phyloP scores from a whole-genome alignment of 371 early-diverging fungal genomes.

The Smittium culicis region DNA sequence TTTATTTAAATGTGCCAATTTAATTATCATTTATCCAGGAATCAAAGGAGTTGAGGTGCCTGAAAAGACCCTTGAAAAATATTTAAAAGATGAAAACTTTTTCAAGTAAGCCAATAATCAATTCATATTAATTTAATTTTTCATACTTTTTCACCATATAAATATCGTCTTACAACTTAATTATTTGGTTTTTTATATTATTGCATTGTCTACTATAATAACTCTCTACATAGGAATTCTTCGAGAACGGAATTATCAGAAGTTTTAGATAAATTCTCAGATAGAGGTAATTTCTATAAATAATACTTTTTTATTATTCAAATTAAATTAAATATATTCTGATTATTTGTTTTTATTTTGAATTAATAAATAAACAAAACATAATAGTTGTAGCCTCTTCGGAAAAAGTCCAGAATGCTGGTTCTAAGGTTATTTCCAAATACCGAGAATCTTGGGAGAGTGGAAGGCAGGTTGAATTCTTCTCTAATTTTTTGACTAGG shows the following conservation, averaged over 20 bases:
- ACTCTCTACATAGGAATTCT: background rate
- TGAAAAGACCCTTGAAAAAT: background rate
- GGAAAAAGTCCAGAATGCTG: background rate
- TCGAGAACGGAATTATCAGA: background rate
- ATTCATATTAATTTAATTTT: too few species aligned
- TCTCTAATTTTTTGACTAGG: background rate
- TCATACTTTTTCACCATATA: too few species aligned
- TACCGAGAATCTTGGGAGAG: background rate
- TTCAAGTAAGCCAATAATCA: too few species aligned
- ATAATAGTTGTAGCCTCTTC: background rate
- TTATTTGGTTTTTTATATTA: too few species aligned
- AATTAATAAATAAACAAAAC: too few species aligned
- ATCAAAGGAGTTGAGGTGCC: background rate
- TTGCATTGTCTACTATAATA: too few species aligned
- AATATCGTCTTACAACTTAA: too few species aligned
- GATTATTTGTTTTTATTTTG: too few species aligned
- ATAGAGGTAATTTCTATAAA: background rate
- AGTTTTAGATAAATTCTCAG: background rate
- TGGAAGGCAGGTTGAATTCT: background rate
- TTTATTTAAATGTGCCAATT: too few species aligned
- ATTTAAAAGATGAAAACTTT: background rate
- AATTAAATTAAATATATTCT: background rate
- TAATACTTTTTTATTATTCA: too few species aligned
- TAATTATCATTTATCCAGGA: background rate
- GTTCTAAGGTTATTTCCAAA: background rate